phyloP scores from a whole-genome alignment of 352 stramenopile genomes.

The Blastocystis sp. region DNA sequence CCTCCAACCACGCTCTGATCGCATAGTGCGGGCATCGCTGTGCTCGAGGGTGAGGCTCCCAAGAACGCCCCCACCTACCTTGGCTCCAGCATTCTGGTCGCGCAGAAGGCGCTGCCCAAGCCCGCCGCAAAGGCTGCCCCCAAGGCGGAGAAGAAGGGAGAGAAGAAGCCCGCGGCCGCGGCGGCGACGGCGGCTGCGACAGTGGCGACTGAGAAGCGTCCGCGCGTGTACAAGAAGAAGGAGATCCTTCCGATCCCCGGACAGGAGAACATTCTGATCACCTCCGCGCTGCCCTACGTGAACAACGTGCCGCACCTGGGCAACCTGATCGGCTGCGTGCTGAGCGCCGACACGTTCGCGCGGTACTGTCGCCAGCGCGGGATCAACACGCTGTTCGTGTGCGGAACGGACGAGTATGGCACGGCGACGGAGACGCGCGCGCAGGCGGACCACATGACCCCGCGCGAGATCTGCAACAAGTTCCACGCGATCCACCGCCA shows the following conservation, averaged over 20 bases:
- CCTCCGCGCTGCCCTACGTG: constrained; percentile 70
- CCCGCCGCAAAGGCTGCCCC: not conserved
- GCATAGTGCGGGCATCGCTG: constrained; percentile 32
- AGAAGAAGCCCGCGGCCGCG: not conserved
- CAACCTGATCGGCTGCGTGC: constrained; percentile 71
- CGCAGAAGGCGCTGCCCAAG: constrained; percentile 37
- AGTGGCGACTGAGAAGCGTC: constrained; percentile 34
- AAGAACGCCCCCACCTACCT: constrained; percentile 54
- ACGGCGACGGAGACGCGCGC: constrained; percentile 70
- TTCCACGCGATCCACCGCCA: constrained; percentile 74
- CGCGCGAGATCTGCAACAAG: constrained; percentile 82
- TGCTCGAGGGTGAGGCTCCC: constrained; percentile 48
- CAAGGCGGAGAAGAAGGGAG: not conserved
- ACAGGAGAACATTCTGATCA: constrained; percentile 71
- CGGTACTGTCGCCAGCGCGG: constrained; percentile 68
- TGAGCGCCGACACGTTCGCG: constrained; percentile 70
- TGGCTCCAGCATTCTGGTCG: constrained; percentile 2
- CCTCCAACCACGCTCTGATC: not conserved
- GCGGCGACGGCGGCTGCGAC: not conserved
- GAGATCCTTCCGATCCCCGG: constrained; percentile 52
- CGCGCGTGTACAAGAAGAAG: not conserved
- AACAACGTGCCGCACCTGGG: constrained; percentile 72
- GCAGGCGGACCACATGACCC: constrained; percentile 73
- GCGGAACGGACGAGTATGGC: constrained; percentile 71
- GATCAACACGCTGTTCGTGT: constrained; percentile 70